A percentile compares a stretch with the other conserved stretches of the same genome.
Evolutionary conservation across 2,329 filamentous ascomycete species (phyloP).

Genomic region (Fusarium miscanthi): DNA sequence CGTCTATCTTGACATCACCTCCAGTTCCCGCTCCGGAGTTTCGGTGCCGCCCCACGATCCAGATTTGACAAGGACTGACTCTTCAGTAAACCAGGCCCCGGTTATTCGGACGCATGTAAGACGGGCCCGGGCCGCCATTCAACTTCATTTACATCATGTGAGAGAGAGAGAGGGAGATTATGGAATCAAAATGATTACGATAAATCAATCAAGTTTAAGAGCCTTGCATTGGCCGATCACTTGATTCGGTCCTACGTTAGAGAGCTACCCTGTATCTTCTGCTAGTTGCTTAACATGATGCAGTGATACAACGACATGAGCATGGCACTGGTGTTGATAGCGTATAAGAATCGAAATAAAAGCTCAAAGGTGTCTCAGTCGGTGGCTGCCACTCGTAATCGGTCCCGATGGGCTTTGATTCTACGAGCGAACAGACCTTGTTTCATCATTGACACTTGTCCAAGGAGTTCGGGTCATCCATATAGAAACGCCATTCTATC

Average conservation of each 20-base stretch:
- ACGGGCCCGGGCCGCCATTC: constrained; percentile 25
- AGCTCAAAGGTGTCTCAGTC: background rate
- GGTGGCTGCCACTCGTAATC: background rate
- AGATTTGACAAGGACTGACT: background rate
- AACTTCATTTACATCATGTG: background rate
- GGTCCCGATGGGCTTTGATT: background rate
- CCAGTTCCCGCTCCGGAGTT: constrained; percentile 15
- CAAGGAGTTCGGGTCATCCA: background rate
- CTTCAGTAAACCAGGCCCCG: constrained; percentile 4
- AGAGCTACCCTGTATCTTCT: constrained; percentile 1
- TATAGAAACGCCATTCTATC: background rate
- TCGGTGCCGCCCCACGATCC: constrained; percentile 20
- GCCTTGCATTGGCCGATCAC: background rate
- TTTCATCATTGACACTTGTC: background rate
- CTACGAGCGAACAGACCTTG: background rate
- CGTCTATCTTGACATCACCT: constrained; percentile 40
- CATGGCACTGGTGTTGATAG: background rate
- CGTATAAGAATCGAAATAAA: background rate
- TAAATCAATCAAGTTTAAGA: background rate
- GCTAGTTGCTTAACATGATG: background rate
- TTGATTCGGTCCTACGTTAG: background rate
- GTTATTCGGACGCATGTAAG: constrained; percentile 24
- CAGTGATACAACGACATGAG: background rate
- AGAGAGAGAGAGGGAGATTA: background rate
- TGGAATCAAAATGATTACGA: background rate